Percentiles rank a stretch among this genome's conserved stretches.
Conservation (phyloP, 2,329 filamentous ascomycete genomes). For the Venturia pyrina region DNA sequence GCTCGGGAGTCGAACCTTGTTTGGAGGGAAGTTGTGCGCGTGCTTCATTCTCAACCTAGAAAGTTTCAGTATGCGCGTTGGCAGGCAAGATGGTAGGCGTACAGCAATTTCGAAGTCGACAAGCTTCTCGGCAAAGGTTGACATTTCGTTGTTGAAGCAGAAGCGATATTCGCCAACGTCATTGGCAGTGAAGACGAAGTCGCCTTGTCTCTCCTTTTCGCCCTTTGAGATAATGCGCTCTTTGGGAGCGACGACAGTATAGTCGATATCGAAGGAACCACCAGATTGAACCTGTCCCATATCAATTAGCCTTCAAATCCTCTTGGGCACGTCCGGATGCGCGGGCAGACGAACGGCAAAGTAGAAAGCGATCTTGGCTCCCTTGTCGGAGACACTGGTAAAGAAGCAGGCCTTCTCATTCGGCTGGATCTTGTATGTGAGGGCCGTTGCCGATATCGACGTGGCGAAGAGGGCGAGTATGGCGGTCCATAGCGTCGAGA, state of each 20-base stretch:
- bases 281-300: slow-evolving; percentile 78
- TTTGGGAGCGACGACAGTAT: slow-evolving; percentile 71
- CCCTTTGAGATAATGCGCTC: slow-evolving; percentile 76
- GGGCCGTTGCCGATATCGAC: slow-evolving; percentile 70
- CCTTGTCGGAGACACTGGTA: slow-evolving; percentile 62
- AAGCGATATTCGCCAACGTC: slow-evolving; percentile 84
- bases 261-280: slow-evolving; percentile 95
- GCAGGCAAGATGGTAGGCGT: slow-evolving; percentile 26
- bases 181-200: slow-evolving; percentile 94
- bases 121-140: slow-evolving; percentile 92
- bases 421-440: slow-evolving; percentile 84
- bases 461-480: slow-evolving; percentile 63
- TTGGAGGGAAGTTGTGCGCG: slow-evolving; percentile 72
- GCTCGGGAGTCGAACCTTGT: slow-evolving; percentile 78
- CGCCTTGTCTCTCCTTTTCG: slow-evolving; percentile 85
- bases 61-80: neutral
- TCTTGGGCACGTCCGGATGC: neutral
- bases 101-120: slow-evolving; percentile 97
- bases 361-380: slow-evolving; percentile 93
- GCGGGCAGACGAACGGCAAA: slow-evolving; percentile 66
- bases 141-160: slow-evolving; percentile 99
- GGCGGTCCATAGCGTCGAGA: slow-evolving; percentile 51
- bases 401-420: slow-evolving; percentile 98
- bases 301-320: neutral
- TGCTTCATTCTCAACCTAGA: slow-evolving; percentile 79